Evolutionary conservation across 2,329 filamentous ascomycete species (phyloP).

Genomic region (Phaeosphaeriaceae sp.): DNA sequence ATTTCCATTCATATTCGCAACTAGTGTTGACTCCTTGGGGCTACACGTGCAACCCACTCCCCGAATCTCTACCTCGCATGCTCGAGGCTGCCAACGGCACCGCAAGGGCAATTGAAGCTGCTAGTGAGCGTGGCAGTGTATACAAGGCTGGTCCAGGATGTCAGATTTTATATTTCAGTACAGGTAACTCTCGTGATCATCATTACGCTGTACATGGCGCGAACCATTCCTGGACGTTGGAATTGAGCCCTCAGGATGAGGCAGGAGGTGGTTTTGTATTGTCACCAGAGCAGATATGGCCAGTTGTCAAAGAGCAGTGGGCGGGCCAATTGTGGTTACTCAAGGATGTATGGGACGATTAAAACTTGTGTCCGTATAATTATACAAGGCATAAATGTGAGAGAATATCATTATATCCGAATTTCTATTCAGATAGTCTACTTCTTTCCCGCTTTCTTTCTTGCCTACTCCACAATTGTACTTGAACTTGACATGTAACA

Average conservation of each 20-base stretch:
- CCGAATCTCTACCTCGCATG: conserved; percentile 57
- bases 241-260: conserved; percentile 52
- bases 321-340: conserved; percentile 43
- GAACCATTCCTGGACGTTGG: conserved; percentile 54
- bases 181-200: conserved; percentile 53
- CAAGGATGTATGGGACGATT: conserved; percentile 24
- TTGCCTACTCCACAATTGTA: no score
- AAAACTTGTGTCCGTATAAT: not conserved
- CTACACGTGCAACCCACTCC: conserved; percentile 42
- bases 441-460: no score
- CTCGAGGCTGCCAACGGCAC: conserved; percentile 42
- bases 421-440: no score
- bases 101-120: conserved; percentile 57
- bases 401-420: not conserved
- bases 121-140: conserved; percentile 35
- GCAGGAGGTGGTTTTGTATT: conserved; percentile 56
- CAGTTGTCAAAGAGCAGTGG: conserved; percentile 54
- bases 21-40: conserved; percentile 65
- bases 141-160: conserved; percentile 59
- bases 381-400: no score
- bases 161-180: conserved; percentile 64
- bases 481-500: no score
- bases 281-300: conserved; percentile 54
- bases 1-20: conserved; percentile 69
- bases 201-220: conserved; percentile 49